Evolutionary conservation across 2,329 filamentous ascomycete genomes (phyloP).

Genomic region (Colletotrichum simmondsii): DNA sequence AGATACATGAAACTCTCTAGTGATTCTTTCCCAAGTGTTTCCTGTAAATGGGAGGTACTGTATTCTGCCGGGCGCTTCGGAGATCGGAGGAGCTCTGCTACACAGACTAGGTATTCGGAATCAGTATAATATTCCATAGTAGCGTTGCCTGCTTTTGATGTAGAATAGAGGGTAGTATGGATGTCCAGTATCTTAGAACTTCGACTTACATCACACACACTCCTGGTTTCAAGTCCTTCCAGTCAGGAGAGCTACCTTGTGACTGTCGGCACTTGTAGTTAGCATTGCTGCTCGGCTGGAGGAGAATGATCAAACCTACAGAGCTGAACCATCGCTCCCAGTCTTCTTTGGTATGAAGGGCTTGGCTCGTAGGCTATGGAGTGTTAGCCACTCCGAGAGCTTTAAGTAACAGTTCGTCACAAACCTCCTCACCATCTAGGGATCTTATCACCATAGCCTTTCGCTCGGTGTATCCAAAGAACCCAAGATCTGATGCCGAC

Average conservation of each 20-base stretch:
- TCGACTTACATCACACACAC: not conserved
- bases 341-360: not conserved
- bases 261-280: not conserved
- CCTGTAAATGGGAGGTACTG: not conserved
- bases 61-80: not conserved
- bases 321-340: constrained; percentile 14
- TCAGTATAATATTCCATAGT: not conserved
- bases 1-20: not conserved
- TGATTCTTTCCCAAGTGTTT: not conserved
- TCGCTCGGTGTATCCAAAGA: not conserved
- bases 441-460: not conserved
- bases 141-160: no score
- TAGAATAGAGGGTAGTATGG: no score
- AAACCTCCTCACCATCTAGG: not conserved
- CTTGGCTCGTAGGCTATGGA: not conserved
- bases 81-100: not conserved
- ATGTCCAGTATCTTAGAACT: no score
- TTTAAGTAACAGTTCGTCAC: no score
- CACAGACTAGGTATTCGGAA: not conserved
- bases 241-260: not conserved
- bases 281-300: not conserved
- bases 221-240: not conserved
- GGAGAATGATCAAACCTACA: not conserved
- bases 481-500: not conserved
- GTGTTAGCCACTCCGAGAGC: not conserved